These are phyloP conservation scores for Wallemia hederae DNA, from an alignment of 1,284 basidiomycete species.

Conservation along the genomic window DNA sequence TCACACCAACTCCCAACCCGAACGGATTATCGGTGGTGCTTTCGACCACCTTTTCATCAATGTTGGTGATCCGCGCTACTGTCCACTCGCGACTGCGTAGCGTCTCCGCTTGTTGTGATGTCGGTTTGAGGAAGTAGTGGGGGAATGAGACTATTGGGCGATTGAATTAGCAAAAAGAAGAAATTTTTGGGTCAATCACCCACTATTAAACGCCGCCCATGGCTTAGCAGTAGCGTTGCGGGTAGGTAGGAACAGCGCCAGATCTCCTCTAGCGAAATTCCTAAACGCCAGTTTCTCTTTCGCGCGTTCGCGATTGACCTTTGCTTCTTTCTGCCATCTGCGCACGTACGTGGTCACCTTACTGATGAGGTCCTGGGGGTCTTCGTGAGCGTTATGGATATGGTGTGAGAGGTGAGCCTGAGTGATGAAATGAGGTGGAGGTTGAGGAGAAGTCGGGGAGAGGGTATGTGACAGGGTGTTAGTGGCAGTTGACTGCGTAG, in stretches of 20 bases:
- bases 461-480: too few species aligned
- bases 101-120: conserved; percentile 52
- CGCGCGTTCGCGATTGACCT: conserved; percentile 65
- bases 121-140: conserved; percentile 80
- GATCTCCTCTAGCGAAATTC: conserved; percentile 70
- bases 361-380: not conserved
- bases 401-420: too few species aligned
- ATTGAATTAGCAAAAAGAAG: conserved; percentile 10
- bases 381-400: too few species aligned
- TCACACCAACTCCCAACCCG: conserved; percentile 56
- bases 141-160: conserved; percentile 49
- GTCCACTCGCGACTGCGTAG: conserved; percentile 70
- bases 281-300: conserved; percentile 81
- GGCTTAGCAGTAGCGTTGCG: conserved; percentile 69
- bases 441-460: too few species aligned
- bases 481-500: too few species aligned
- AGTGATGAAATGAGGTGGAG: too few species aligned
- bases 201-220: conserved; percentile 91
- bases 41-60: conserved; percentile 56
- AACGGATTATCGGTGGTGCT: conserved; percentile 18
- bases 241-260: conserved; percentile 83
- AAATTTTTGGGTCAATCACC: conserved; percentile 7
- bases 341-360: conserved; percentile 59
- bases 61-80: conserved; percentile 64
- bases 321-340: conserved; percentile 90